Evolutionary conservation across 140 eudicot genomes (phyloP), one percentile per base, ranked within the genome.

Genomic region (Flaveria floridana): DNA sequence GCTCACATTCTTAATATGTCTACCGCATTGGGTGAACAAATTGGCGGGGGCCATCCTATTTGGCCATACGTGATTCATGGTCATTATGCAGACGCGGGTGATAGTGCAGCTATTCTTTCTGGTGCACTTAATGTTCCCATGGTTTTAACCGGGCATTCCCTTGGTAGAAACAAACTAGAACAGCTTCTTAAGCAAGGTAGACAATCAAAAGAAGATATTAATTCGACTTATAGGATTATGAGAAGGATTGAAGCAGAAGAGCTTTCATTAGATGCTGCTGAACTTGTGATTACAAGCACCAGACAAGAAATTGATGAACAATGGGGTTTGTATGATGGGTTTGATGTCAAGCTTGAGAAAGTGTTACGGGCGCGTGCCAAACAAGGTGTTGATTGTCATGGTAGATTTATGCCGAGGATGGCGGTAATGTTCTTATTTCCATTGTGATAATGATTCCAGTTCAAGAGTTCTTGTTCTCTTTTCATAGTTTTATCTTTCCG

Each of bases 21-120:
- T 1, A 89, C 83, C 47, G 96, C 78, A 37, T 79, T 91, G 56
- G 91, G 96, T 9, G 97, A 91, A 44, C 97, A 89, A 79, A 91
- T 91, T 19, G 96, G 95, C 11, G 96, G 85, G 2, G 96, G 96
- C 4, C 89, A 85, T 21, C 97, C 97, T 0, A 71, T 91, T 73
- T 91, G 97, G 97, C 97, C 97, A 8, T 91, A 89, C 28, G 97
- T 91, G 16, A 87, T 91, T 51, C 97, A 91, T 30, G 97, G 96
- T 41, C 97, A 91, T 72, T 91, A 91, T 81, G 97, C 97, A 10
- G 97, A 91, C 83, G 97, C 96, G 15, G 97, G 97, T 44, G 97
- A 91, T 73, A 91, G 97, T 79, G 96, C 97, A 25, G 96, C 97
- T 63, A 88, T 91, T 11, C 96, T 91, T 72, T 91, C 97, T 2